Evolutionary conservation across 306 rosid genomes (phyloP).

Genomic region (Cicer bijugum): DNA sequence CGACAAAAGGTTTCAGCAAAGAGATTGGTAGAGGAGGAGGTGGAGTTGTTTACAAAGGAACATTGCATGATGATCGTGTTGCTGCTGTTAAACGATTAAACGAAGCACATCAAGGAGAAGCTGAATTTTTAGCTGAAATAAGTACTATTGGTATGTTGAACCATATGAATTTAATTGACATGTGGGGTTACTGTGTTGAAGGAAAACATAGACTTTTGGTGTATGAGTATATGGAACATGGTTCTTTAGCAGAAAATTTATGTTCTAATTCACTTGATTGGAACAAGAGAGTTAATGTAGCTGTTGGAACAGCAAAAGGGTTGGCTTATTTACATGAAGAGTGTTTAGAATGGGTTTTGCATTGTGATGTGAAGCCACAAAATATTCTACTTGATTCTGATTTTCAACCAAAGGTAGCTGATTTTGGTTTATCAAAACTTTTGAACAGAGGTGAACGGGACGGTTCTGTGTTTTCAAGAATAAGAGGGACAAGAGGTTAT

Average conservation of each 20-base stretch:
- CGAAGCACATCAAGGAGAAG: slow-evolving; percentile 61
- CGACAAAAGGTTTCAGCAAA: slow-evolving; percentile 50
- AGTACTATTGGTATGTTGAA: slow-evolving; percentile 67
- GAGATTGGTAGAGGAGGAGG: slow-evolving; percentile 71
- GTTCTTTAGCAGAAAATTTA: slow-evolving; percentile 56
- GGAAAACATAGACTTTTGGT: slow-evolving; percentile 68
- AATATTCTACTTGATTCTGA: slow-evolving; percentile 61
- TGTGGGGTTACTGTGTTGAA: slow-evolving; percentile 77
- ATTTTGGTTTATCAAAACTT: slow-evolving; percentile 69
- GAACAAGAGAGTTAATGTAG: slow-evolving; percentile 61
- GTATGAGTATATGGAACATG: slow-evolving; percentile 67
- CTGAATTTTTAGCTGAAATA: slow-evolving; percentile 66
- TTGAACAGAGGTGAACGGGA: slow-evolving; percentile 52
- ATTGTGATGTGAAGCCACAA: slow-evolving; percentile 75
- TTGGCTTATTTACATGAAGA: slow-evolving; percentile 77
- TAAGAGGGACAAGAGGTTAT: slow-evolving; percentile 73
- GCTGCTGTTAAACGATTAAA: slow-evolving; percentile 60
- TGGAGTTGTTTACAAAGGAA: slow-evolving; percentile 65
- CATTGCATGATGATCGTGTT: slow-evolving; percentile 50
- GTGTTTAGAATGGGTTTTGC: slow-evolving; percentile 83
- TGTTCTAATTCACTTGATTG: slow-evolving; percentile 52
- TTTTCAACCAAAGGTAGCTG: slow-evolving; percentile 65
- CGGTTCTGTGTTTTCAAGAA: slow-evolving; percentile 52
- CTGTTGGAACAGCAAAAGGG: slow-evolving; percentile 71
- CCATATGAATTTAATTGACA: slow-evolving; percentile 73